Percentiles rank a stretch among this genome's conserved stretches.
Conservation (phyloP, 495 filamentous ascomycete species). For the Aspergillus bridgeri region DNA sequence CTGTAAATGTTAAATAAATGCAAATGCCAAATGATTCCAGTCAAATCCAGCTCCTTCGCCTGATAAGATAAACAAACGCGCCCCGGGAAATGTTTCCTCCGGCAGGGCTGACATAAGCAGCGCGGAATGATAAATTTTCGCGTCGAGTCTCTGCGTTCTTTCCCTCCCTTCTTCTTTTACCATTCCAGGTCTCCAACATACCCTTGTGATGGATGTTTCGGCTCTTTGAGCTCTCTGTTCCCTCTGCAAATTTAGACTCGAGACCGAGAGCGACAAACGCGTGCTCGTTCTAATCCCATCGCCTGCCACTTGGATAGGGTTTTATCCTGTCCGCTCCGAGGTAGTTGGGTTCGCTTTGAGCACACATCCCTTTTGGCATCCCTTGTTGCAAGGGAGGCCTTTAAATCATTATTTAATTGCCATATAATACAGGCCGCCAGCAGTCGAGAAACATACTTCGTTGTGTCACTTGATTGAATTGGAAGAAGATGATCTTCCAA, state of each 20-base stretch:
- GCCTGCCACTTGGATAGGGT: constrained; percentile 24
- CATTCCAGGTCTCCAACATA: constrained; percentile 46
- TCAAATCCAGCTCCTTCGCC: too few species aligned
- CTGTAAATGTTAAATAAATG: background rate
- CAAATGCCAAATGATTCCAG: too few species aligned
- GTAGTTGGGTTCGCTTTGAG: constrained; percentile 51
- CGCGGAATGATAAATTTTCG: constrained; percentile 21
- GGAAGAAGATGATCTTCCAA: background rate
- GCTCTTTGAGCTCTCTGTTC: constrained; percentile 19
- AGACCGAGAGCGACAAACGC: constrained; percentile 42
- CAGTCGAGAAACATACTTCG: background rate
- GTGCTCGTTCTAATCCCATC: constrained; percentile 51
- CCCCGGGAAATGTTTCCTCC: background rate
- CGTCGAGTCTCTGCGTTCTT: constrained; percentile 4
- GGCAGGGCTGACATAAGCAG: constrained; percentile 10
- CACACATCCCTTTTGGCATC: constrained; percentile 32
- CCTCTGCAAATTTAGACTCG: constrained; percentile 41
- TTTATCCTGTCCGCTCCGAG: constrained; percentile 23
- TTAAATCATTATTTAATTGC: background rate
- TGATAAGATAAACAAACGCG: background rate
- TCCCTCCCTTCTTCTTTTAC: constrained; percentile 26
- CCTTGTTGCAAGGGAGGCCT: too few species aligned
- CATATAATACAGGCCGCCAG: background rate
- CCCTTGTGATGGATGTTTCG: constrained; percentile 37
- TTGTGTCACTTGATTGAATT: background rate